Conservation (phyloP, 2,329 filamentous ascomycete species). For the Aspergillus tamarii region DNA sequence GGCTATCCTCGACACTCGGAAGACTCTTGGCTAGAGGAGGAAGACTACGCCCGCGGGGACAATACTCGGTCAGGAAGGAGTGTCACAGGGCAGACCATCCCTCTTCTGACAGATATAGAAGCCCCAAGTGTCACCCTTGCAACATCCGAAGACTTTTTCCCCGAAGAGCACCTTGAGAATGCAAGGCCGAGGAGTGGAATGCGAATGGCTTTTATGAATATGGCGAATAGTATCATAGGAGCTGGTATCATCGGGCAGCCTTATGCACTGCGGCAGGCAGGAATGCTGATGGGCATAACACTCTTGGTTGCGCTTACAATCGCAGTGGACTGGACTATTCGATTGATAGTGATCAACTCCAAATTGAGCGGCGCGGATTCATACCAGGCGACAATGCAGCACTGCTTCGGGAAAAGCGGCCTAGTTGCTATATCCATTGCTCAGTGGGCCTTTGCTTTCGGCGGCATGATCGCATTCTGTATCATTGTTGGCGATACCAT, state of each 20-base stretch:
- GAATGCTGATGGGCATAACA: constrained; percentile 76
- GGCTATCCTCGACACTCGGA: constrained; percentile 33
- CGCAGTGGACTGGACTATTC: constrained; percentile 95
- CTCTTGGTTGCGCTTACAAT: constrained; percentile 79
- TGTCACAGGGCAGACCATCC: constrained; percentile 57
- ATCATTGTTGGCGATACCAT: constrained; percentile 97
- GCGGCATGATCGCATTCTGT: constrained; percentile 97
- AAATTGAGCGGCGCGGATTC: constrained; percentile 92
- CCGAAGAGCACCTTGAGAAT: constrained; percentile 62
- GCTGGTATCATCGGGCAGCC: constrained; percentile 80
- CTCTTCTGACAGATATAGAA: constrained; percentile 80
- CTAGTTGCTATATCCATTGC: constrained; percentile 88
- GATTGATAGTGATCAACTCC: constrained; percentile 94
- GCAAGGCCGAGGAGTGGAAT: constrained; percentile 82
- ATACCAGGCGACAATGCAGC: constrained; percentile 93
- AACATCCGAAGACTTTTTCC: constrained; percentile 59
- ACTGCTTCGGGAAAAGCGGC: constrained; percentile 88
- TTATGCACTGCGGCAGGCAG: constrained; percentile 93
- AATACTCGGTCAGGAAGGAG: constrained; percentile 40
- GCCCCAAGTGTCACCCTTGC: constrained; percentile 77
- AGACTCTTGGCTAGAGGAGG: constrained; percentile 57
- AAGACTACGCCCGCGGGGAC: constrained; percentile 60
- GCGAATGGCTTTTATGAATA: constrained; percentile 95
- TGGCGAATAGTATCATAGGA: constrained; percentile 97
- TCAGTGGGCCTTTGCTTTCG: constrained; percentile 98